Evolutionary conservation across 1,139 yeast genomes (phyloP).

Genomic region (Blastobotrys petasosporus): DNA sequence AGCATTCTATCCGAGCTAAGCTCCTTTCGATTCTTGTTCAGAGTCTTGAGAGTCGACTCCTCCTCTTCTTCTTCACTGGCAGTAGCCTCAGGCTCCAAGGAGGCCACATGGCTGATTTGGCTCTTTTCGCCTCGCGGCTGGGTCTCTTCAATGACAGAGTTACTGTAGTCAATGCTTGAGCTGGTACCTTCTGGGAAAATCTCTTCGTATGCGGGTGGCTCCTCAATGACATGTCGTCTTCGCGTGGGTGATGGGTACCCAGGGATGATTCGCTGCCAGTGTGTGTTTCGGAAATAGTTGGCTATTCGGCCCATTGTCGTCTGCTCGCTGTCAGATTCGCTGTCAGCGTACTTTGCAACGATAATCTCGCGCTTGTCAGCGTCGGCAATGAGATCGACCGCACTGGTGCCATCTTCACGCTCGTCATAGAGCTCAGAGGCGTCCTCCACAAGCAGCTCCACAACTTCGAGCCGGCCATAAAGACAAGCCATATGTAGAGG

Average conservation of each 20-base stretch:
- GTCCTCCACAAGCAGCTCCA: constrained; percentile 50
- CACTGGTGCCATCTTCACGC: constrained; percentile 47
- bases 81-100: constrained; percentile 7
- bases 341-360: constrained; percentile 30
- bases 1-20: constrained; percentile 78
- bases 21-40: constrained; percentile 40
- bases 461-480: constrained; percentile 57
- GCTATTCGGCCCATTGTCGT: constrained; percentile 49
- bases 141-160: constrained; percentile 22
- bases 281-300: constrained; percentile 44
- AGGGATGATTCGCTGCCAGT: too few relatives aligned
- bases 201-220: constrained; percentile 69
- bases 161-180: constrained; percentile 36
- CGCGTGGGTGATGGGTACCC: too few relatives aligned
- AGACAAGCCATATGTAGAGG: constrained; percentile 79
- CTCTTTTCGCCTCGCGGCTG: constrained; percentile 12
- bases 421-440: constrained; percentile 53
- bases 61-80: constrained; percentile 15
- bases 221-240: too few relatives aligned
- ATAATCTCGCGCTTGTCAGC: neutral
- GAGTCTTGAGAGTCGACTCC: constrained; percentile 25
- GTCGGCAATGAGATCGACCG: constrained; percentile 51
- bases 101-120: neutral
- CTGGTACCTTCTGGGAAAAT: constrained; percentile 58
- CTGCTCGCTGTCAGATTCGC: constrained; percentile 49